Evolutionary conservation across 148 eudicot genomes (phyloP).

Genomic region (Rhododendron ferrugineum): DNA sequence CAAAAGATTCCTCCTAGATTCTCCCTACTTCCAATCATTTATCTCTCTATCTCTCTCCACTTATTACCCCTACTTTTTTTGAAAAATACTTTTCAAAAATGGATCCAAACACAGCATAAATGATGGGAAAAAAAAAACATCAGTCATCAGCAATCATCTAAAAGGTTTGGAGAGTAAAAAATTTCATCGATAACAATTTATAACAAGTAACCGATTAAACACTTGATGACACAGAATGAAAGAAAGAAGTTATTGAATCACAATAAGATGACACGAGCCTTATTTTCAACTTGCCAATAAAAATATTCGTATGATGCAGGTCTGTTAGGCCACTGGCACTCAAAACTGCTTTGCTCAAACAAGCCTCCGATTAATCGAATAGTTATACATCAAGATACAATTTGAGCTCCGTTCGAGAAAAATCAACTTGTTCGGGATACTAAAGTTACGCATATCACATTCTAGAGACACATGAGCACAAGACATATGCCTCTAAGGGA

Average conservation of each 20-base stretch:
- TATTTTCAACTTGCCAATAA: neutral
- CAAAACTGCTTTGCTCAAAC: neutral
- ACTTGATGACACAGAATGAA: neutral
- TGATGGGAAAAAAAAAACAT: neutral
- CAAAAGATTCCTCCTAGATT: no score
- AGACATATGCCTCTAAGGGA: neutral
- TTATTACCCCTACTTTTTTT: no score
- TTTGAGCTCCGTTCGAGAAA: neutral
- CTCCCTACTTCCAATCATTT: no score
- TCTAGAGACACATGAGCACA: neutral
- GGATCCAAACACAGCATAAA: no score
- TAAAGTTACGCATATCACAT: neutral
- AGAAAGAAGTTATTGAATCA: neutral
- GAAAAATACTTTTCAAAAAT: no score
- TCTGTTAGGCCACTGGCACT: neutral
- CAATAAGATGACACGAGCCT: neutral
- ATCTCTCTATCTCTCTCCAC: no score
- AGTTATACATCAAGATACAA: neutral
- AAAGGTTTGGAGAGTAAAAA: no score
- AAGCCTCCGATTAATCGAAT: neutral
- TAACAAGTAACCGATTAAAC: neutral
- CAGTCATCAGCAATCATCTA: neutral
- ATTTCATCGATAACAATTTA: neutral
- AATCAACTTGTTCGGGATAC: neutral
- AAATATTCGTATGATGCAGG: neutral